phyloP scores from a whole-genome alignment of 108 stramenopile species.

The Heterococcus sp. region DNA sequence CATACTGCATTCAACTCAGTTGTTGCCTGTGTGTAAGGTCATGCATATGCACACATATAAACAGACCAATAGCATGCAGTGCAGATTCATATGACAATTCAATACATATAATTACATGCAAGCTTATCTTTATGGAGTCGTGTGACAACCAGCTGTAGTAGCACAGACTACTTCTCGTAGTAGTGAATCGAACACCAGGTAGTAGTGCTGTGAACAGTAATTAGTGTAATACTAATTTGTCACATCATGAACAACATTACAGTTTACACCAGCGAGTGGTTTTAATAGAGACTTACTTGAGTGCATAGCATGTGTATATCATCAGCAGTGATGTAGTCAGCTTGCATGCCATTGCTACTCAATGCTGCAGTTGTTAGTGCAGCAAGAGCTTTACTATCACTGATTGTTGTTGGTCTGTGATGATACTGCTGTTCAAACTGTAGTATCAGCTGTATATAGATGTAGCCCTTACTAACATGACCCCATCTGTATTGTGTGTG shows the following conservation, averaged over 20 bases:
- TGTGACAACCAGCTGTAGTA: no score
- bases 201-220: no score
- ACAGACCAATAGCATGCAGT: no score
- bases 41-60: no score
- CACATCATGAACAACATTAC: no score
- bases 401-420: slow-evolving; percentile 14
- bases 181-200: no score
- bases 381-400: slow-evolving; percentile 1
- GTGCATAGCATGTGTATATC: neutral
- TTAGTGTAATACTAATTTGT: no score
- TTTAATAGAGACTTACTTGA: no score
- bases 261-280: no score
- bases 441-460: neutral
- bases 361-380: slow-evolving; percentile 4
- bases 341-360: slow-evolving; percentile 5
- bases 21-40: slow-evolving; percentile 41
- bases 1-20: slow-evolving; percentile 80
- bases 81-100: neutral
- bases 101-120: neutral
- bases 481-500: neutral
- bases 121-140: neutral
- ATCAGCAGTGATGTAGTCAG: slow-evolving; percentile 8
- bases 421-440: slow-evolving; percentile 22
- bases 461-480: neutral
- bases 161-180: no score